Base-by-base conservation (phyloP, 441 rosid species). In the Cnidoscolus chayamansa region DNA sequence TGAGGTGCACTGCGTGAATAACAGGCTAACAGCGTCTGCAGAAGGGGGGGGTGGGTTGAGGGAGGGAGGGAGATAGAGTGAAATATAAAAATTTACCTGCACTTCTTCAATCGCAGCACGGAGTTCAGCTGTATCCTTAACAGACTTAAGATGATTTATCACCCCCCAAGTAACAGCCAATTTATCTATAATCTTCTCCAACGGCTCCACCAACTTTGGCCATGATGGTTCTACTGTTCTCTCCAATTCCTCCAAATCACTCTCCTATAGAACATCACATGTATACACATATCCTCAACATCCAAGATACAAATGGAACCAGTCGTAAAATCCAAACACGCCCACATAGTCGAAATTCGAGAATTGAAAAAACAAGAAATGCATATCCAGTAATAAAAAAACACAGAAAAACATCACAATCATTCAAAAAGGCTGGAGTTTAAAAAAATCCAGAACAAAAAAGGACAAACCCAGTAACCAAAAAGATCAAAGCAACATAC, bases 81-180 rank as follows among this genome's bases (percentile, higher is more conserved):
- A 58, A 2, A 48, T 0, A 9, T 5, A 55, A 19, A n/a, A 71
- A 71, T 56, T 30, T 53, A 90, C 97, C 88, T 93, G 98, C 74
- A 93, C 97, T 74, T 93, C 94, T 81, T 89, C 96, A 54, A 93
- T 87, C 16, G 98, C 96, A 73, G 96, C 77, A 78, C 98, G 92
- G 61, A 91, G 90, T 80, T 93, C 97, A n/a, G 87, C 63, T 0
- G 91, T 81, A 72, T 93, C 97, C 84, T 87, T 91, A 15, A 93
- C 94, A 70, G 87, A 69, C 78, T 91, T 91, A 53, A 91, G 91
- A 79, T 93, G 98, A 81, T 82, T 86, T 66, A 91, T 76, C 74
- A 87, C 78, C 68, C 91, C 93, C 98, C 96, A 93, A 70, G 87
- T 86, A 47, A 91, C 90, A 72, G 72, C 13, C 79, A 90, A 76